These are phyloP conservation scores for Stachybotrys echinatus DNA, from an alignment of 2,329 filamentous ascomycete genomes.

Conservation along the genomic window DNA sequence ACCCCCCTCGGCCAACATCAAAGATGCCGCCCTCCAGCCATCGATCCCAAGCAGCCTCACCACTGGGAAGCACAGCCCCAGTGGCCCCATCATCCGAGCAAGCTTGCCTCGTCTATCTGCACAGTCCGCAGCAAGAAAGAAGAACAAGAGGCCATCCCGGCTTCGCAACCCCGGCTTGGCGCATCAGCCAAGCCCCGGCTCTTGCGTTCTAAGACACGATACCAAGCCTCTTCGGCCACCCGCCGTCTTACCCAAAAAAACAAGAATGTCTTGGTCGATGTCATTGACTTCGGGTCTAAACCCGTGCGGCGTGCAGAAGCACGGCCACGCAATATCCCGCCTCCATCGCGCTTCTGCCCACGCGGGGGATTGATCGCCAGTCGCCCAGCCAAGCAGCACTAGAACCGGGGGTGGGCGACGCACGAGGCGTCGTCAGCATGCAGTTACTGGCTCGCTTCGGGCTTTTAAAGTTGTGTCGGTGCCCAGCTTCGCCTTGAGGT, in stretches of 20 bases:
- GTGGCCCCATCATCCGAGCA: too few species aligned
- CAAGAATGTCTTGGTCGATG: neutral
- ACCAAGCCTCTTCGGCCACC: too few species aligned
- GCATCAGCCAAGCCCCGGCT: neutral
- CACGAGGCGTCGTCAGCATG: neutral
- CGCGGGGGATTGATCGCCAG: too few species aligned
- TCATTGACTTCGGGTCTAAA: neutral
- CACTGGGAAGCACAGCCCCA: too few species aligned
- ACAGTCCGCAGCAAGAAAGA: neutral
- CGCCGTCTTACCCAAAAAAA: neutral
- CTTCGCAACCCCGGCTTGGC: neutral
- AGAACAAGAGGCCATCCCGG: neutral
- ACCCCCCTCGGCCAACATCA: too few species aligned
- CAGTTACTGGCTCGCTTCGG: neutral
- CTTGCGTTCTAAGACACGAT: too few species aligned
- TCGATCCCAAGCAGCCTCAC: too few species aligned
- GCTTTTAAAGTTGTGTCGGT: neutral
- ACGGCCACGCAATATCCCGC: neutral
- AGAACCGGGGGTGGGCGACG: too few species aligned
- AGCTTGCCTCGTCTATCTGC: too few species aligned
- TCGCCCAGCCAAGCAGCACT: too few species aligned
- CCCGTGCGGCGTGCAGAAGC: neutral
- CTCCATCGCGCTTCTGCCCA: too few species aligned
- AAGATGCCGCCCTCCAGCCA: too few species aligned
- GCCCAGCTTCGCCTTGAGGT: neutral